Evolutionary conservation across 768 basidiomycete genomes (phyloP).

Genomic region (Symmetrospora coprosmae): DNA sequence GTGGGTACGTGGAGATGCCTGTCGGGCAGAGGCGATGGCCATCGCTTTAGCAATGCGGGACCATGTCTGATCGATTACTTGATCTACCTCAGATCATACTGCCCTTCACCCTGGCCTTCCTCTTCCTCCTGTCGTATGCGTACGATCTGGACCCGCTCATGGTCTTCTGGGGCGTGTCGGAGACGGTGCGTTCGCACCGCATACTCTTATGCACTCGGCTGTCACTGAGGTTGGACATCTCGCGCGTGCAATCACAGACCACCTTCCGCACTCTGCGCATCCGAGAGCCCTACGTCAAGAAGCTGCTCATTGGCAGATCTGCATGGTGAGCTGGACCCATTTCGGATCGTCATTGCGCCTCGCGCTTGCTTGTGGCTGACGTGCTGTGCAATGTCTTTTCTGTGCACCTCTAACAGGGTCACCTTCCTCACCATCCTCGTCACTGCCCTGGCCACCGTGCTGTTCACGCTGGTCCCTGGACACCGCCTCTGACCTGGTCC

Average conservation of each 20-base stretch:
- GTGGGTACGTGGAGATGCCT: slow-evolving; percentile 87
- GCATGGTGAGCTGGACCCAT: slow-evolving; percentile 46
- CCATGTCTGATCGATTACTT: no score
- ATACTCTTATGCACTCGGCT: neutral
- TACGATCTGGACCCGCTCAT: slow-evolving; percentile 95
- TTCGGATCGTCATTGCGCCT: neutral
- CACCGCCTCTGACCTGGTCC: neutral
- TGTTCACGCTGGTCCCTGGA: slow-evolving; percentile 48
- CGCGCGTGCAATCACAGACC: slow-evolving; percentile 41
- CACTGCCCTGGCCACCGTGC: slow-evolving; percentile 64
- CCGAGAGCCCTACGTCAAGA: slow-evolving; percentile 84
- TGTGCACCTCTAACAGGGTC: slow-evolving; percentile 41
- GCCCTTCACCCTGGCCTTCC: slow-evolving; percentile 74
- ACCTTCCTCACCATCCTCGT: slow-evolving; percentile 45
- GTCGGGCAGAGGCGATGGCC: no score
- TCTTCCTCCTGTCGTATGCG: slow-evolving; percentile 85
- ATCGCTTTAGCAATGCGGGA: neutral
- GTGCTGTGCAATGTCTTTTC: neutral
- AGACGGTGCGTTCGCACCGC: slow-evolving; percentile 43
- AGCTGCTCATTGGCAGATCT: slow-evolving; percentile 72
- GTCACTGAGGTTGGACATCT: neutral
- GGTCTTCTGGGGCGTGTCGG: slow-evolving; percentile 81
- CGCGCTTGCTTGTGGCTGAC: no score
- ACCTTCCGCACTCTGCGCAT: slow-evolving; percentile 77
- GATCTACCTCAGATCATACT: slow-evolving; percentile 59